phyloP scores from a whole-genome alignment of 331 rosid genomes.

The Erythrophleum ivorense region DNA sequence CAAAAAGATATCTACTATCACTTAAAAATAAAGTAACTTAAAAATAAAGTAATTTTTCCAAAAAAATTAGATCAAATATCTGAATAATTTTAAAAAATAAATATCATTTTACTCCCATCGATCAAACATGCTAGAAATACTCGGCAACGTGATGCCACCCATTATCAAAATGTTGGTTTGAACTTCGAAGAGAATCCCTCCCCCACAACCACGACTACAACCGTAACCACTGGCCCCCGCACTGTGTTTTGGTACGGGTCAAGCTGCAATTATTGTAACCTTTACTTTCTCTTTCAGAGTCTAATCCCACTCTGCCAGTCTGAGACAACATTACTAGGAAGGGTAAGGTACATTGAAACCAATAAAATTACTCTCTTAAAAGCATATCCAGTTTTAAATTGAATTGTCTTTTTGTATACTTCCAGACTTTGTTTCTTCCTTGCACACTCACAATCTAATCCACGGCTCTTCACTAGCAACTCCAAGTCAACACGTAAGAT shows the following conservation, averaged over 20 bases:
- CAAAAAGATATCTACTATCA: no score
- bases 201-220: not conserved
- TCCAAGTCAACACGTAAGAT: constrained; percentile 1
- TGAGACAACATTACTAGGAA: not conserved
- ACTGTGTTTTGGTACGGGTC: not conserved
- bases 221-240: not conserved
- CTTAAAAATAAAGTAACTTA: no score
- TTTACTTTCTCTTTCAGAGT: not conserved
- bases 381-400: not conserved
- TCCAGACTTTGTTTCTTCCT: not conserved
- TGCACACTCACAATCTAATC: not conserved
- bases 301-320: not conserved
- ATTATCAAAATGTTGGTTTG: not conserved
- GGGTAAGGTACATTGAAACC: not conserved
- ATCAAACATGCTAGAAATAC: not conserved
- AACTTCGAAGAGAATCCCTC: not conserved
- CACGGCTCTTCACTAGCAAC: not conserved
- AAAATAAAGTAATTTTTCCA: no score
- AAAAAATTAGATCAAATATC: no score
- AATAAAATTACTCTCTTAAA: not conserved
- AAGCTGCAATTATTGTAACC: not conserved
- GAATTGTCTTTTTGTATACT: not conserved
- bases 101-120: not conserved
- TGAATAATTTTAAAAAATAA: no score
- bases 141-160: not conserved